Base-by-base conservation (phyloP, 768 basidiomycete genomes). In the Suillus decipiens region DNA sequence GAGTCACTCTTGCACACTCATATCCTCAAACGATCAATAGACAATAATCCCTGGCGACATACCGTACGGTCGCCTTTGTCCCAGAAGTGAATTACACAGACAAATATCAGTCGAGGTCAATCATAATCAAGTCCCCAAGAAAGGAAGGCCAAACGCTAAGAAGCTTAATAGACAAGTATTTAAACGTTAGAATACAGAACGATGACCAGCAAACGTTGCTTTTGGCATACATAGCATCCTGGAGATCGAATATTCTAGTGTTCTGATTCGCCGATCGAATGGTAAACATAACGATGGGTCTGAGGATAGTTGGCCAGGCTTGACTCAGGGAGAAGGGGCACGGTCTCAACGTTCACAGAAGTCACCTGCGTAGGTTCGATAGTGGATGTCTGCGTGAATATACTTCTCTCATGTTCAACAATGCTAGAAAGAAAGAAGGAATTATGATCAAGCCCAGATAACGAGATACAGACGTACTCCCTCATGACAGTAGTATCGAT, bases 401-500 rank as follows among this genome's bases (percentile, higher is more conserved):
- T 14, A 34, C 69, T 74, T 31, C 80, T 78, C 65, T 83, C 79
- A 7, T 80, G 80, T 72, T 87, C 85, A 42, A 87, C 85, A 60
- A 87, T 86, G n/a, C 86, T 86, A 63, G 34, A 14, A 6, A 47
- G 2, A 24, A 2, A 9, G 33, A 36, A 31, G 51, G n/a, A 3
- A n/a, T n/a, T 24, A 53, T 24, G 39, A 61, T n/a, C 50, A 34
- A 22, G 5, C 34, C 19, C 36, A 24, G 34, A 53, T 7, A 22
- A 7, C 15, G 36, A n/a, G 8, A 47, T 56, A 36, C n/a, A 34
- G 33, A 68, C 73, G 58, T 22, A 91, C 90, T 90, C 90, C 70
- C 85, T 81, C 90, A 96, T 93, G 50, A 92, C 82, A 8, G 85
- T 84, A 8, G 89, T 84, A 15, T 88, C 92, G 10, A 88, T 88